Conservation (phyloP, 495 filamentous ascomycete genomes). For the Annulohypoxylon bovei region DNA sequence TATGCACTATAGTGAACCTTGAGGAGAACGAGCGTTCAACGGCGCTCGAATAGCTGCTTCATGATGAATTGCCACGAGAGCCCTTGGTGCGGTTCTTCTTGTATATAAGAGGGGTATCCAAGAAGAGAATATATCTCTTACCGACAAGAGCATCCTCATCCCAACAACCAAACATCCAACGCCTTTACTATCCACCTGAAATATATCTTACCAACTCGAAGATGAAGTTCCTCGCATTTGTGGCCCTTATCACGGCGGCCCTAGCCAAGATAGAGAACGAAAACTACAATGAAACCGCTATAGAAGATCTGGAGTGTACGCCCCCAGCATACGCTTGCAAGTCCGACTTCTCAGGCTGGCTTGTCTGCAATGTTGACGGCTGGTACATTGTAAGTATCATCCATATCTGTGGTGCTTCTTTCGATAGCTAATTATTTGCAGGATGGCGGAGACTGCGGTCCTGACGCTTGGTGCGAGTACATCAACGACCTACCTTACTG, state of each 20-base stretch:
- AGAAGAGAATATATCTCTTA: not conserved
- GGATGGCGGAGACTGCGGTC: slow-evolving; percentile 39
- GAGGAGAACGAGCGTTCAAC: not conserved
- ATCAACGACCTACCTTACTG: slow-evolving; percentile 46
- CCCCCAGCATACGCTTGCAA: slow-evolving; percentile 41
- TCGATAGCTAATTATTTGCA: slow-evolving; percentile 21
- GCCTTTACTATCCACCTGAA: not conserved
- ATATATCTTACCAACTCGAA: not conserved
- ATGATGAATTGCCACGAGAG: not conserved
- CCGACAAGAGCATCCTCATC: not conserved
- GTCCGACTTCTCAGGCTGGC: slow-evolving; percentile 40
- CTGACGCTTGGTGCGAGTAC: slow-evolving; percentile 32
- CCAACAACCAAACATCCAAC: not conserved
- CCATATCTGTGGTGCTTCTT: slow-evolving; percentile 15
- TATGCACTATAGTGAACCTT: slow-evolving; percentile 2
- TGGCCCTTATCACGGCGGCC: slow-evolving; percentile 19
- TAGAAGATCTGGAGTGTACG: slow-evolving; percentile 16
- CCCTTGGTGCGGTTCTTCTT: not conserved
- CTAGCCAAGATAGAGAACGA: slow-evolving; percentile 12
- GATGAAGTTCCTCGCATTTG: slow-evolving; percentile 29
- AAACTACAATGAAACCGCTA: not conserved
- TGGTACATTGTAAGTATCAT: slow-evolving; percentile 48
- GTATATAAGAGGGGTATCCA: slow-evolving; percentile 14
- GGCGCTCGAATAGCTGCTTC: not conserved
- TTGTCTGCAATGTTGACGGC: slow-evolving; percentile 53